These are phyloP conservation scores for Chlorociboria aeruginascens DNA, from an alignment of 495 filamentous ascomycete genomes.

Conservation along the genomic window DNA sequence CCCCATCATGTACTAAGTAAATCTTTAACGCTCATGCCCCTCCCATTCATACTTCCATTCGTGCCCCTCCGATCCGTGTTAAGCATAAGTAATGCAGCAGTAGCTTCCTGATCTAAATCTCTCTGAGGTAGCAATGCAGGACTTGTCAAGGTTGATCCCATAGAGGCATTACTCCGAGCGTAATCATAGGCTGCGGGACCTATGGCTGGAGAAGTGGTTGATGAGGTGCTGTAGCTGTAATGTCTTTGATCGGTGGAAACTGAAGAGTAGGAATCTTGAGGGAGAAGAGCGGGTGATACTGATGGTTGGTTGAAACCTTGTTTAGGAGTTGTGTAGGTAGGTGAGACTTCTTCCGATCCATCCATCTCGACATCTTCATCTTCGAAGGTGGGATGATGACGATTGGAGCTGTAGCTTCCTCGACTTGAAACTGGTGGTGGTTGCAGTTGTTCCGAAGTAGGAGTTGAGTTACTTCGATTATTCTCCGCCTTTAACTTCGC, in stretches of 20 bases:
- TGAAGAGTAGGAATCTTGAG: constrained; percentile 35
- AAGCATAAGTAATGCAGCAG: constrained; percentile 68
- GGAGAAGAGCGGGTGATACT: constrained; percentile 34
- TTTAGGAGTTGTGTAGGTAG: constrained; percentile 11
- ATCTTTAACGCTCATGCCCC: constrained; percentile 71
- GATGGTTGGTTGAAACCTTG: constrained; percentile 30
- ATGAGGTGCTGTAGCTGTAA: constrained; percentile 33
- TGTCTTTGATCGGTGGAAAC: constrained; percentile 29
- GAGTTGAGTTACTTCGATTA: constrained; percentile 18
- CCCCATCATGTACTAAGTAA: constrained; percentile 49
- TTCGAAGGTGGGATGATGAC: constrained; percentile 8
- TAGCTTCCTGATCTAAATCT: constrained; percentile 64
- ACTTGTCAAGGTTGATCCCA: constrained; percentile 34
- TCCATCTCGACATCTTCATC: constrained; percentile 36
- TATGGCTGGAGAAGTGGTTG: constrained; percentile 34
- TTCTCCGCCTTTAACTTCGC: constrained; percentile 61
- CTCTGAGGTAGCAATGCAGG: constrained; percentile 30
- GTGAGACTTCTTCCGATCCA: constrained; percentile 13
- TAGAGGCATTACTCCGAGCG: constrained; percentile 14
- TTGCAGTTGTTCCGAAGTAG: constrained; percentile 16
- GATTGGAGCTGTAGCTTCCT: constrained; percentile 8
- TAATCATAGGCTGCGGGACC: constrained; percentile 27
- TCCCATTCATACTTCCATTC: constrained; percentile 9
- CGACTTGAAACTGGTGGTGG: constrained; percentile 14
- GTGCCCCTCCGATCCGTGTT: constrained; percentile 51